Evolutionary conservation across 2,329 filamentous ascomycete genomes (phyloP).

Genomic region (Ascochyta pisi): DNA sequence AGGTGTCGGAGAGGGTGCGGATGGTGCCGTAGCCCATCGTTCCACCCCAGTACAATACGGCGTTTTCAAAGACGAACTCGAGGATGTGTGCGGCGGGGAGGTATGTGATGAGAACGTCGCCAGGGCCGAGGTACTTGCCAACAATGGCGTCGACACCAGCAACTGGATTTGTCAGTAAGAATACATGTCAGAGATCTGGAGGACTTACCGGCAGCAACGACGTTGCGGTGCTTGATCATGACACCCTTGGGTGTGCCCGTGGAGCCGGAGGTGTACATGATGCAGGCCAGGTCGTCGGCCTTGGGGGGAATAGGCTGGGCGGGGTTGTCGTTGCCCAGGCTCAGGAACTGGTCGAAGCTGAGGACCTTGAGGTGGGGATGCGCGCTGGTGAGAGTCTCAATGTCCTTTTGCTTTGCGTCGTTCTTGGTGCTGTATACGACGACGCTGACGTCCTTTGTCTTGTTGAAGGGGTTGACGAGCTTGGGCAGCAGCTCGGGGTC

Average conservation of each 20-base stretch:
- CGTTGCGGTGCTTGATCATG: constrained; percentile 78
- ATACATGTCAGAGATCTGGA: not conserved
- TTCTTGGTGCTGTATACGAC: constrained; percentile 66
- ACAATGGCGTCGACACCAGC: constrained; percentile 82
- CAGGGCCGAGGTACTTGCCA: constrained; percentile 76
- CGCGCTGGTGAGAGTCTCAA: constrained; percentile 61
- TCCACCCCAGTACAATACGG: constrained; percentile 86
- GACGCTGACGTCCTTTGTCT: constrained; percentile 62
- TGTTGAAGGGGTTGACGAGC: constrained; percentile 61
- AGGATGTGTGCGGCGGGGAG: constrained; percentile 95
- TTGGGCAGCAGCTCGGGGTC: constrained; percentile 75
- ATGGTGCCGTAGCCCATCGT: constrained; percentile 93
- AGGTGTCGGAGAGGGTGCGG: constrained; percentile 83
- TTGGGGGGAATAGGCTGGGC: constrained; percentile 74
- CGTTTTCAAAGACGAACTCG: constrained; percentile 94
- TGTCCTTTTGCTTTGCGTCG: constrained; percentile 59
- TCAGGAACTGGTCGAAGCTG: constrained; percentile 63
- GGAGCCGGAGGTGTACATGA: constrained; percentile 84
- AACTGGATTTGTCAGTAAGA: constrained; percentile 51
- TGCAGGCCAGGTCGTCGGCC: constrained; percentile 80
- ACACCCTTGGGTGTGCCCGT: constrained; percentile 91
- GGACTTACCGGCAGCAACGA: constrained; percentile 75
- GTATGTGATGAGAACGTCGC: constrained; percentile 85
- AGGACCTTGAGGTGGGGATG: constrained; percentile 61
- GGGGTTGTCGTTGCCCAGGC: constrained; percentile 68